A percentile compares a stretch with the other conserved stretches of the same genome.
These are phyloP conservation scores for Sporisorium reilianum DNA, from an alignment of 1,284 basidiomycete genomes.

Conservation along the genomic window DNA sequence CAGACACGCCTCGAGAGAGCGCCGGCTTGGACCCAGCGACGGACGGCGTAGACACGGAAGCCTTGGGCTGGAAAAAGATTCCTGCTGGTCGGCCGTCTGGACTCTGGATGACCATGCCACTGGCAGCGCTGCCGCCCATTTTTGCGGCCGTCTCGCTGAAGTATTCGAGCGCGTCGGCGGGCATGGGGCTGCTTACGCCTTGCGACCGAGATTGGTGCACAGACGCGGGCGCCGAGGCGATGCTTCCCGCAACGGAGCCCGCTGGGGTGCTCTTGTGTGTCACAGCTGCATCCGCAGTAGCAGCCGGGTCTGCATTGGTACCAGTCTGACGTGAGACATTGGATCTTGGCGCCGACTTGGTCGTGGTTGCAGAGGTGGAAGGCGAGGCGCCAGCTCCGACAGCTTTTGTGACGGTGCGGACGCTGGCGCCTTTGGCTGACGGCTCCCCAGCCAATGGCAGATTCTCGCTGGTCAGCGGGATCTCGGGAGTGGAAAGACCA, in stretches of 20 bases:
- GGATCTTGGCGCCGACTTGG: slow-evolving; percentile 18
- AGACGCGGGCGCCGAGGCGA: slow-evolving; percentile 9
- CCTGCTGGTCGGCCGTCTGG: slow-evolving; percentile 92
- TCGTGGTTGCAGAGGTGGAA: slow-evolving; percentile 14
- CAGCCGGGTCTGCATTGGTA: slow-evolving; percentile 1
- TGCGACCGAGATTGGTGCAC: slow-evolving; percentile 21
- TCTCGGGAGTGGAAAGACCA: not conserved
- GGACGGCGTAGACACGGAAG: slow-evolving; percentile 21
- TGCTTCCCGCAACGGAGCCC: slow-evolving; percentile 15
- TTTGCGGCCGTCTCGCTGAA: slow-evolving; percentile 80
- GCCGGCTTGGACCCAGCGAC: slow-evolving; percentile 25
- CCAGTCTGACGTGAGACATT: slow-evolving; percentile 15
- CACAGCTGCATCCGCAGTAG: slow-evolving; percentile 16
- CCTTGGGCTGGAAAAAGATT: slow-evolving; percentile 88
- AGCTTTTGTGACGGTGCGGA: slow-evolving; percentile 14
- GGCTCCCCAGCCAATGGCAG: slow-evolving; percentile 19
- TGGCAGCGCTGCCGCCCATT: slow-evolving; percentile 80
- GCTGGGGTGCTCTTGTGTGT: slow-evolving; percentile 18
- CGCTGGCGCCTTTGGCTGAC: slow-evolving; percentile 14
- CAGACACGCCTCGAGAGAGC: slow-evolving; percentile 33
- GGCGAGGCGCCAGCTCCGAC: not conserved
- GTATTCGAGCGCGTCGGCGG: slow-evolving; percentile 82
- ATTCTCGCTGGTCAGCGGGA: slow-evolving; percentile 30
- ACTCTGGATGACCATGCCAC: slow-evolving; percentile 89
- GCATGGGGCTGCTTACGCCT: slow-evolving; percentile 52